Conservation (phyloP, 2,329 filamentous ascomycete genomes). For the Neurospora sp. region DNA sequence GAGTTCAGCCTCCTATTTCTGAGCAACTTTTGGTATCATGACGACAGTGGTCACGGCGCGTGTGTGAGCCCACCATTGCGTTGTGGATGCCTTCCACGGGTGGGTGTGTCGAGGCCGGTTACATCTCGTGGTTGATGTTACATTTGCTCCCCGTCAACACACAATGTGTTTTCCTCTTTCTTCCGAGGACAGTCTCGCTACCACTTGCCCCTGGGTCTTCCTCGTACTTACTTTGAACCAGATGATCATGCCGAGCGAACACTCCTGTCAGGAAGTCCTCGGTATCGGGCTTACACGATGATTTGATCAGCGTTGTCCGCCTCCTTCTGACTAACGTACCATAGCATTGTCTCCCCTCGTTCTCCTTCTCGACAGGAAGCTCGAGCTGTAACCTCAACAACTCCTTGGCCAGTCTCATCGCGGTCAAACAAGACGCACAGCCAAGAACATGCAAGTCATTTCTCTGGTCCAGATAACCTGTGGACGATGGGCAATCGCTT, state of each 20-base stretch:
- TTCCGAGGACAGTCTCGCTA: background rate
- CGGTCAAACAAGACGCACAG: background rate
- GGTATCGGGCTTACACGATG: background rate
- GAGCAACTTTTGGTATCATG: background rate
- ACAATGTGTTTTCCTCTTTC: background rate
- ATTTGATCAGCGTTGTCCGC: background rate
- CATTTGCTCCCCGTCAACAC: background rate
- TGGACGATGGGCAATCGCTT: background rate
- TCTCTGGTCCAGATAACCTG: background rate
- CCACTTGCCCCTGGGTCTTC: background rate
- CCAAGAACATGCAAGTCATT: background rate
- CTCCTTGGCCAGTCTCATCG: background rate
- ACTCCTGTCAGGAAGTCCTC: background rate
- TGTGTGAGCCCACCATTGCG: background rate
- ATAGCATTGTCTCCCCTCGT: background rate
- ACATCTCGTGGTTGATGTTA: background rate
- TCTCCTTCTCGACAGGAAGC: background rate
- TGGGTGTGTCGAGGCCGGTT: background rate
- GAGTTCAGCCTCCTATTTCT: conserved; percentile 8
- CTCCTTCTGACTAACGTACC: background rate
- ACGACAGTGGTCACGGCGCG: background rate
- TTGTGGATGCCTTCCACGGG: background rate
- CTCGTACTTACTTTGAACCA: background rate
- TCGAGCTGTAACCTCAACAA: background rate
- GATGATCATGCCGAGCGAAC: background rate